Evolutionary conservation across 306 rosid species (phyloP), one percentile per base, ranked within the genome.

Genomic region (Dalbergia cochinchinensis): DNA sequence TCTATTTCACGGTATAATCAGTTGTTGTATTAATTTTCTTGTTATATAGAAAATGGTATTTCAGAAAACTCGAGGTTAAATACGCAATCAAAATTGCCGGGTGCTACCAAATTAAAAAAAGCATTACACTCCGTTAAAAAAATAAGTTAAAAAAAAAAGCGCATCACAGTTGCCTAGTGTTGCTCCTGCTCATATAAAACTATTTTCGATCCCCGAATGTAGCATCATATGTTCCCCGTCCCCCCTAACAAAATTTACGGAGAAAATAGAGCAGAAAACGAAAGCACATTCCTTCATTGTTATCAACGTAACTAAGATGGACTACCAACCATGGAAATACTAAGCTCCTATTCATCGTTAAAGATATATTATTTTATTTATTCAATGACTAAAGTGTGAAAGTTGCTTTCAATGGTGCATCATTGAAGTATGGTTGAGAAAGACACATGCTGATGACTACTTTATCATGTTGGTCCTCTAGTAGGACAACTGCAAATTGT

Each of bases 371-470:
- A n/a, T n/a, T n/a, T 44, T 31, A 71, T 69, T 75, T 5, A 22
- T 22, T 22, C 18, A 54, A 55, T 4, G 9, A 45, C 37, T 37
- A 57, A 1, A 35, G 13, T 65, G 44, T 50, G 39, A 73, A 48
- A 59, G 57, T 59, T 35, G 44, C 48, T 66, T 58, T 78, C 9
- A 35, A 35, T 35, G 71, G 7, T 26, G 8, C 54, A 73, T 74
- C 26, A 69, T 59, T 71, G 12, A 80, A 74, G 50, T 33, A 22
- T 31, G 35, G 69, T 74, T 79, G 79, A 77, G 48, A 77, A 63
- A 19, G 65, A 77, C 69, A 64, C 22, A 61, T 45, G 19, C 39
- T 51, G 39, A 42, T 51, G 39, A 42, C 75, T 61, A 11, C 66
- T 65, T 35, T 31, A 74, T 73, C 74, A 60, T 67, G 3, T 61